A percentile compares a stretch with the other conserved stretches of the same genome.
These are phyloP conservation scores for Curvularia spicifera DNA, from an alignment of 2,329 filamentous ascomycete genomes.

Conservation along the genomic window DNA sequence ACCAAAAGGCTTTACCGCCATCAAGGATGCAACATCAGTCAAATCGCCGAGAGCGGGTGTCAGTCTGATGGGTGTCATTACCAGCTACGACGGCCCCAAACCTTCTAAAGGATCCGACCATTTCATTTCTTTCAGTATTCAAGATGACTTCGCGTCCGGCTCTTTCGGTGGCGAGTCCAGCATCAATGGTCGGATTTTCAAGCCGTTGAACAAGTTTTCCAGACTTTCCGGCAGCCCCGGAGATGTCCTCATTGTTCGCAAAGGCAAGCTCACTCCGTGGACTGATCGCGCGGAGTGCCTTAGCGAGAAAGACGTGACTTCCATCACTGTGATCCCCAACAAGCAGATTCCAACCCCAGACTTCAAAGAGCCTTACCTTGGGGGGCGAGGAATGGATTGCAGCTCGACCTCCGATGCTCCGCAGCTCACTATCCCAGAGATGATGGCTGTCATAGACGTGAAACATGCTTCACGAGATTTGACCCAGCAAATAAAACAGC, in stretches of 20 bases:
- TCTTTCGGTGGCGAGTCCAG: constrained; percentile 22
- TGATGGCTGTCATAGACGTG: constrained; percentile 34
- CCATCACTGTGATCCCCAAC: constrained; percentile 27
- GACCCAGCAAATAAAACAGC: constrained; percentile 23
- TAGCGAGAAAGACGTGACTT: background rate
- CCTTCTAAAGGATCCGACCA: constrained; percentile 61
- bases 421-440: constrained; percentile 26
- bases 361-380: constrained; percentile 27
- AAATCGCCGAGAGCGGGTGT: constrained; percentile 46
- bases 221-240: constrained; percentile 53
- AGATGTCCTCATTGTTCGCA: constrained; percentile 70
- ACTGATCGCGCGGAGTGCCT: constrained; percentile 23
- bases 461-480: constrained; percentile 30
- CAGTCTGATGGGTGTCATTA: constrained; percentile 73
- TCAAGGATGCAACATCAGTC: constrained; percentile 50
- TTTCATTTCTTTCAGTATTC: constrained; percentile 47
- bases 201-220: constrained; percentile 48
- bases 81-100: constrained; percentile 65
- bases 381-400: constrained; percentile 22
- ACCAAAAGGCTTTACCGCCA: constrained; percentile 52
- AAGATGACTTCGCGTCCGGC: constrained; percentile 44
- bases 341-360: constrained; percentile 28
- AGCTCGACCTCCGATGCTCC: constrained; percentile 3
- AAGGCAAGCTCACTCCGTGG: constrained; percentile 31
- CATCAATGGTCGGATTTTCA: constrained; percentile 38